Evolutionary conservation across 164 flowering plant genomes (phyloP).

Genomic region (Nymphaea colorata): DNA sequence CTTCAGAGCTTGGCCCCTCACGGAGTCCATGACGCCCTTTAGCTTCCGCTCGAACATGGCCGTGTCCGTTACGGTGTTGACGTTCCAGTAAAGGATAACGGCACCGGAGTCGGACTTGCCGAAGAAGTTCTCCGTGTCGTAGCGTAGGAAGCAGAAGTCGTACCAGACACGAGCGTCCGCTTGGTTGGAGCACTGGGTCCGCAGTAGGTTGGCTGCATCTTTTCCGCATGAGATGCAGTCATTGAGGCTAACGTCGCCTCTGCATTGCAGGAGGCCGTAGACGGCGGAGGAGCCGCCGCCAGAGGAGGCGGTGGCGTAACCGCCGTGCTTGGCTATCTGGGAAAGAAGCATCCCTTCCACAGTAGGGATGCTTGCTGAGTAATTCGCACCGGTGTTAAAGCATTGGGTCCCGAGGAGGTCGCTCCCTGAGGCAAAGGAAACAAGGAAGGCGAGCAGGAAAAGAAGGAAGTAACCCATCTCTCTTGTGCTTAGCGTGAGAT

Average conservation of each 20-base stretch:
- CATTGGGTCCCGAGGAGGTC: background rate
- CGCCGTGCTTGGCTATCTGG: background rate
- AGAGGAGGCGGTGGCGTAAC: background rate
- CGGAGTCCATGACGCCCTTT: slow-evolving; percentile 2
- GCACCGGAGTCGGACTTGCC: slow-evolving; percentile 8
- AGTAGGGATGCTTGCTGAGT: background rate
- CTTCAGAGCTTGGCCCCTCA: background rate
- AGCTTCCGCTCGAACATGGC: background rate
- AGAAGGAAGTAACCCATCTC: background rate
- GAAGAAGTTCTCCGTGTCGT: slow-evolving; percentile 3
- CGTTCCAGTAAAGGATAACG: slow-evolving; percentile 6
- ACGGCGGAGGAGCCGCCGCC: background rate
- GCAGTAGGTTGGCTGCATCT: slow-evolving; percentile 5
- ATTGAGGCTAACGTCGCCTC: slow-evolving; percentile 6
- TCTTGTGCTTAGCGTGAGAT: too few relatives aligned
- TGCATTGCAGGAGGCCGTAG: slow-evolving; percentile 9
- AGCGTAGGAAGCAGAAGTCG: slow-evolving; percentile 13
- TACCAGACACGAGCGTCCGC: slow-evolving; percentile 9
- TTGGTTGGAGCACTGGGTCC: background rate
- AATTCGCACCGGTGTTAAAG: background rate
- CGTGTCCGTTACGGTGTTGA: slow-evolving; percentile 2
- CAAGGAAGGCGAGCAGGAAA: background rate
- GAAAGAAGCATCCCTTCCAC: background rate
- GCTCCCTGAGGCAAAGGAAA: background rate
- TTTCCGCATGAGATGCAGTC: slow-evolving; percentile 7